phyloP scores from a whole-genome alignment of 192 early-diverging fungal species.

The Coemansia sp. region DNA sequence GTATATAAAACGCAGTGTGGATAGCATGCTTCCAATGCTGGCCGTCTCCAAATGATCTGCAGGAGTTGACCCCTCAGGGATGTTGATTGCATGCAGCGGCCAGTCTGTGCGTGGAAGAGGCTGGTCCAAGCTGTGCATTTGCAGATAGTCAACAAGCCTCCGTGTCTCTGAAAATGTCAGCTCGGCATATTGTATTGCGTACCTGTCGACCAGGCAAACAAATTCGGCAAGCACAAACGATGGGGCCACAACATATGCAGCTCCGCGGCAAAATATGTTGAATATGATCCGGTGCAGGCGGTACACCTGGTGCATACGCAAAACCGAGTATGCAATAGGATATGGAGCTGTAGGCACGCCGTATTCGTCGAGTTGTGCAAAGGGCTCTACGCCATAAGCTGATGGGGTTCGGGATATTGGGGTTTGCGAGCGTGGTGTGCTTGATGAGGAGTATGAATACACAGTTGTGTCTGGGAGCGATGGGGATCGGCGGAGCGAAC shows the following conservation, averaged over 20 bases:
- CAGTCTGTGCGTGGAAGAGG: not conserved
- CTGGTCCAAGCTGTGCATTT: not conserved
- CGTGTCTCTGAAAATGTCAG: slow-evolving; percentile 26
- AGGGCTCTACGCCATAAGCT: slow-evolving; percentile 3
- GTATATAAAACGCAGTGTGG: slow-evolving; percentile 32
- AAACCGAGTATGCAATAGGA: slow-evolving; percentile 25
- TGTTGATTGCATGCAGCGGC: not conserved
- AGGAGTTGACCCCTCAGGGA: not conserved
- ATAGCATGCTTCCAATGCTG: slow-evolving; percentile 16
- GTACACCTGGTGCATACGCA: slow-evolving; percentile 40
- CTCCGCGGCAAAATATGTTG: slow-evolving; percentile 41
- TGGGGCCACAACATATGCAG: slow-evolving; percentile 27
- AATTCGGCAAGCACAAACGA: slow-evolving; percentile 27
- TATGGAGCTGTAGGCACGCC: not conserved
- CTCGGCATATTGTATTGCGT: slow-evolving; percentile 28
- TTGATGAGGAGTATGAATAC: slow-evolving; percentile 2
- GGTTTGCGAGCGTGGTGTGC: slow-evolving; percentile 2
- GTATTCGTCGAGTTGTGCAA: not conserved
- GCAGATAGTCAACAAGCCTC: slow-evolving; percentile 17
- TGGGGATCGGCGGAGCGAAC: slow-evolving; percentile 21
- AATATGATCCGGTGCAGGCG: slow-evolving; percentile 31
- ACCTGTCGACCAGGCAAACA: slow-evolving; percentile 4
- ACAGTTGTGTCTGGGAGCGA: slow-evolving; percentile 14
- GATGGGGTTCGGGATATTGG: not conserved
- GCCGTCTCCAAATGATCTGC: not conserved